Conservation (phyloP, 139 green algal species). For the Auxenochlorella pyrenoidosa region DNA sequence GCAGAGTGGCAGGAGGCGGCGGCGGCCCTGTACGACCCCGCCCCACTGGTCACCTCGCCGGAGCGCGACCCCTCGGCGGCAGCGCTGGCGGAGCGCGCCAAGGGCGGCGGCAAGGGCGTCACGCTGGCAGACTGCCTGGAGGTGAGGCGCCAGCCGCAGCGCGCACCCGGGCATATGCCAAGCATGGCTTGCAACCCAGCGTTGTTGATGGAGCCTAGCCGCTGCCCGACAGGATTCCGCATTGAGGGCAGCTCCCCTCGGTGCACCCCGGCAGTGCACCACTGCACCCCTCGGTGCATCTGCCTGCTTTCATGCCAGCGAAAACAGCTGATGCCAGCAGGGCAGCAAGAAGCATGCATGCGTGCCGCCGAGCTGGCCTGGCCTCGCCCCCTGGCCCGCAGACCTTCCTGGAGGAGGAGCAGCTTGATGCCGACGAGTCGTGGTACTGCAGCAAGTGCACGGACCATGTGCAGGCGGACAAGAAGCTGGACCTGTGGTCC, state of each 20-base stretch:
- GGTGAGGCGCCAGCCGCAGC: too few relatives aligned
- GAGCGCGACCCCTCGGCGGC: background rate
- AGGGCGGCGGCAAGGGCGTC: slow-evolving; percentile 40
- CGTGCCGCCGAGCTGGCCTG: too few relatives aligned
- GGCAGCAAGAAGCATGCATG: background rate
- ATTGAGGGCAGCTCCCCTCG: too few relatives aligned
- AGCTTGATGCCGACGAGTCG: slow-evolving; percentile 79
- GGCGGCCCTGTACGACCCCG: background rate
- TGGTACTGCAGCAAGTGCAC: slow-evolving; percentile 93
- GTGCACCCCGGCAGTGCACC: too few relatives aligned
- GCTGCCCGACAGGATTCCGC: too few relatives aligned
- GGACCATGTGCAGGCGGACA: slow-evolving; percentile 71
- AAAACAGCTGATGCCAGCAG: too few relatives aligned
- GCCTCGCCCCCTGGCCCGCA: background rate
- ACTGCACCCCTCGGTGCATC: too few relatives aligned
- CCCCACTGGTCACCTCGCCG: background rate
- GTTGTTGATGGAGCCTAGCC: too few relatives aligned
- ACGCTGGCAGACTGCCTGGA: slow-evolving; percentile 64
- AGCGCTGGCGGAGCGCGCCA: slow-evolving; percentile 16
- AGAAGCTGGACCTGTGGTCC: slow-evolving; percentile 95
- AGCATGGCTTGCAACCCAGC: background rate
- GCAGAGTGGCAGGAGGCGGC: slow-evolving; percentile 26
- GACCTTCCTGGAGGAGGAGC: slow-evolving; percentile 82
- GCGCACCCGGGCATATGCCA: too few relatives aligned
- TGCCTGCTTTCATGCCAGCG: too few relatives aligned